phyloP scores from a whole-genome alignment of 257 asterid genomes.

The Penstemon eatonii region DNA sequence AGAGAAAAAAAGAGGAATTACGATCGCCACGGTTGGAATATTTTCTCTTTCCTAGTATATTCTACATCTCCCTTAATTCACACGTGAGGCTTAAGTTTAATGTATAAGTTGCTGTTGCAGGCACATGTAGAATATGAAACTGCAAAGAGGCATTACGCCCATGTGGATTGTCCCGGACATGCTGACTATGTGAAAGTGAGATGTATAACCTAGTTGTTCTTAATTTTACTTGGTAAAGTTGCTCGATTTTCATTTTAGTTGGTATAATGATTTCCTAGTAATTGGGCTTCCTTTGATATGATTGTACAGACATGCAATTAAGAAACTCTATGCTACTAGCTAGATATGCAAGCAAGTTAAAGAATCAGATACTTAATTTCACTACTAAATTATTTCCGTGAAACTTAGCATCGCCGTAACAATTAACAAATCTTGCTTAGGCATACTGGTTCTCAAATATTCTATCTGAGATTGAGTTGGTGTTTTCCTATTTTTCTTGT shows the following conservation, averaged over 20 bases:
- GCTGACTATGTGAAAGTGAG: slow-evolving; percentile 95
- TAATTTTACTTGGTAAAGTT: neutral
- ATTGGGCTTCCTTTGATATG: neutral
- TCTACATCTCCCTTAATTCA: neutral
- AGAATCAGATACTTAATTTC: neutral
- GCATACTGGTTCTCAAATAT: no score
- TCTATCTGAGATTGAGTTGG: neutral
- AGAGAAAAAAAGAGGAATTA: slow-evolving; percentile 95
- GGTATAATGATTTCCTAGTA: neutral
- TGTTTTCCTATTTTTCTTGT: neutral
- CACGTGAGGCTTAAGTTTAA: neutral
- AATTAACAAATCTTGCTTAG: no score
- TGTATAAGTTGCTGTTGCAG: slow-evolving; percentile 47
- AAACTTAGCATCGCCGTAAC: neutral
- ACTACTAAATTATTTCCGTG: neutral
- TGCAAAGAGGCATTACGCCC: slow-evolving; percentile 88
- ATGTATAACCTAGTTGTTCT: slow-evolving; percentile 1
- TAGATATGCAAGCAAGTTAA: no score
- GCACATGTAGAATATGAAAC: slow-evolving; percentile 98
- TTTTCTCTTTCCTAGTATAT: neutral
- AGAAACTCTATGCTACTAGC: slow-evolving; percentile 9
- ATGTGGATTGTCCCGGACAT: slow-evolving; percentile 97
- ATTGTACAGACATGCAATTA: slow-evolving; percentile 8
- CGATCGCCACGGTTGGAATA: slow-evolving; percentile 77
- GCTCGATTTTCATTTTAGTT: slow-evolving; percentile 8